Percentiles rank a stretch among this genome's conserved stretches.
Conservation (phyloP, 495 filamentous ascomycete genomes). For the Articulospora tetracladia region DNA sequence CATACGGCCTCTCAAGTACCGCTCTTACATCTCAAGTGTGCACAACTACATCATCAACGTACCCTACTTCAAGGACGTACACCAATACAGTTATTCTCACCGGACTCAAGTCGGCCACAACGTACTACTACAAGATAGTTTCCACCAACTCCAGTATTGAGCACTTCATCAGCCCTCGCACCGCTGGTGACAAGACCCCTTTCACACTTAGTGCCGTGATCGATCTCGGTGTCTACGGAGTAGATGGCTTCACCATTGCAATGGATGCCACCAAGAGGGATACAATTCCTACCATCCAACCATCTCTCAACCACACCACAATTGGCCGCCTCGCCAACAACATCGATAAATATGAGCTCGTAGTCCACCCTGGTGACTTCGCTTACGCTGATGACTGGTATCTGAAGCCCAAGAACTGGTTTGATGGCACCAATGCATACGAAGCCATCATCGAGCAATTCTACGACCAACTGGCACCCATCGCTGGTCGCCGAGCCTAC, state of each 20-base stretch:
- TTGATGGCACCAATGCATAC: constrained; percentile 42
- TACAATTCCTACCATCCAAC: constrained; percentile 45
- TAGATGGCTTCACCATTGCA: constrained; percentile 43
- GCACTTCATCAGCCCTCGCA: constrained; percentile 29
- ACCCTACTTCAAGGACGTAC: constrained; percentile 46
- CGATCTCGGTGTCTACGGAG: constrained; percentile 44
- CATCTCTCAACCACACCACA: constrained; percentile 59
- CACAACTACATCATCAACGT: constrained; percentile 41
- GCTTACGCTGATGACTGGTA: constrained; percentile 48
- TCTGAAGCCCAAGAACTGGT: constrained; percentile 33
- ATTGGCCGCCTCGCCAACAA: constrained; percentile 52
- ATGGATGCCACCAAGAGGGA: constrained; percentile 46
- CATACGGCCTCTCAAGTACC: constrained; percentile 35
- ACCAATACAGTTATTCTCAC: constrained; percentile 42
- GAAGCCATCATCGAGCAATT: constrained; percentile 52
- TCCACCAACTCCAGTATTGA: constrained; percentile 29
- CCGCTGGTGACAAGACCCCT: constrained; percentile 45
- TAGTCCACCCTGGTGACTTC: constrained; percentile 53
- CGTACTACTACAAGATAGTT: constrained; percentile 31
- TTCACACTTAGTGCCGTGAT: constrained; percentile 47
- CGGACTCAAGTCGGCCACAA: constrained; percentile 41
- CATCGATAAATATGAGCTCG: constrained; percentile 54
- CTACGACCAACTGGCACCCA: constrained; percentile 47
- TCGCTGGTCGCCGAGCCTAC: constrained; percentile 44
- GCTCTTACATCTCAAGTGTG: constrained; percentile 31